A percentile compares a stretch with the other conserved stretches of the same genome.
phyloP scores from a whole-genome alignment of 495 filamentous ascomycete genomes.

The Chaetomium cochliodes region DNA sequence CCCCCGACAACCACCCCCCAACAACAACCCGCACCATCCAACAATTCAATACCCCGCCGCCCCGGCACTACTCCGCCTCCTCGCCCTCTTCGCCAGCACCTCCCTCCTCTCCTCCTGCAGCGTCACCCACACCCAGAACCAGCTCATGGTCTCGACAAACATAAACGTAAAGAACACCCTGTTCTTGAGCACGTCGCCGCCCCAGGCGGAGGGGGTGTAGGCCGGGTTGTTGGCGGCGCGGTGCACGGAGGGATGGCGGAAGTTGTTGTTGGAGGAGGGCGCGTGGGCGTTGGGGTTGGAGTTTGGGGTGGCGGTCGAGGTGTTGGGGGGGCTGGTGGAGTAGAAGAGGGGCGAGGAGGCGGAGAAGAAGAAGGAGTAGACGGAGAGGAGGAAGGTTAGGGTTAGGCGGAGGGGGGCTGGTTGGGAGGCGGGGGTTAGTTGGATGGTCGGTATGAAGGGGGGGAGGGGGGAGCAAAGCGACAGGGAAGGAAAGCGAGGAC shows the following conservation, averaged over 20 bases:
- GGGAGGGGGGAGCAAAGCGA: too few relatives aligned
- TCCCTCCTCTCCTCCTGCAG: conserved; percentile 51
- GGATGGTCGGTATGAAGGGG: background rate
- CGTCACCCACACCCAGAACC: conserved; percentile 77
- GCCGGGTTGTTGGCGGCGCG: conserved; percentile 22
- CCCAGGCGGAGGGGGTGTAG: conserved; percentile 38
- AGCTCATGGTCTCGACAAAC: conserved; percentile 79
- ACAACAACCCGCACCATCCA: background rate
- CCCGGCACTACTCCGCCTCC: conserved; percentile 25
- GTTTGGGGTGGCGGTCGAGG: conserved; percentile 4
- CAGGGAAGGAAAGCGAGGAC: too few relatives aligned
- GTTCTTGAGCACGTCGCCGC: conserved; percentile 67
- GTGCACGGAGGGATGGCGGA: conserved; percentile 34
- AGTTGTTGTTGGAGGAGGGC: too few relatives aligned
- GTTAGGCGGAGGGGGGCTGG: conserved; percentile 63
- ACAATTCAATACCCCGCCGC: too few relatives aligned
- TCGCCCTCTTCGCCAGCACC: conserved; percentile 35
- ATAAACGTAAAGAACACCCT: conserved; percentile 77
- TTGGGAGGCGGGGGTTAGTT: background rate
- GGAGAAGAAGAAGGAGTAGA: conserved; percentile 46
- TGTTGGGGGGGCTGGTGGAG: conserved; percentile 13
- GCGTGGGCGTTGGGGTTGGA: too few relatives aligned
- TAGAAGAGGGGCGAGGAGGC: conserved; percentile 42
- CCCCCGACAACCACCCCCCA: background rate
- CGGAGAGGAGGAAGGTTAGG: conserved; percentile 59